A percentile compares a stretch with the other conserved stretches of the same genome.
Conservation (phyloP, 768 basidiomycete genomes). For the Amanita rubescens region DNA sequence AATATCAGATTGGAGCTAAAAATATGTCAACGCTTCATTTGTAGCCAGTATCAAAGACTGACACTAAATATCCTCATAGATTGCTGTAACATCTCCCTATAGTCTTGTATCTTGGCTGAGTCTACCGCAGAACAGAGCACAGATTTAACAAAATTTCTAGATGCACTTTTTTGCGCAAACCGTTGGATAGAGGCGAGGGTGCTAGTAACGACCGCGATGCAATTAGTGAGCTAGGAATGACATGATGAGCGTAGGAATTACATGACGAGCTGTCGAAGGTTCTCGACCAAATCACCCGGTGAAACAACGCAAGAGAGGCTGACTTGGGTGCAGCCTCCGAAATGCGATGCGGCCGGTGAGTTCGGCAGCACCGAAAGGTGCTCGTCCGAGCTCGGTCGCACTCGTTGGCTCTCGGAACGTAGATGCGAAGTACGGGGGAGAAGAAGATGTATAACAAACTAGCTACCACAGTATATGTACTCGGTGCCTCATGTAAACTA, state of each 20-base stretch:
- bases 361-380: too few relatives aligned
- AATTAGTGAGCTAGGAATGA: not conserved
- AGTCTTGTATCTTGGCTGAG: conserved; percentile 3
- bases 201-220: not conserved
- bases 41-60: not conserved
- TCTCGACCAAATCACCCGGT: not conserved
- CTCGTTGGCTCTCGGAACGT: too few relatives aligned
- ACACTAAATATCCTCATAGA: conserved; percentile 6
- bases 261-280: conserved; percentile 3
- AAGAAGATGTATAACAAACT: too few relatives aligned
- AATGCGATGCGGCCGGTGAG: too few relatives aligned
- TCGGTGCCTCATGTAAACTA: too few relatives aligned
- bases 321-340: too few relatives aligned
- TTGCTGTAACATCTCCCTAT: conserved; percentile 1
- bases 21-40: not conserved
- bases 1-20: conserved; percentile 7
- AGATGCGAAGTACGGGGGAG: too few relatives aligned
- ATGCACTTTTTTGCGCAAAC: not conserved
- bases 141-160: not conserved
- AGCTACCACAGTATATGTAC: too few relatives aligned
- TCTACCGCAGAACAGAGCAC: not conserved
- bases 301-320: too few relatives aligned
- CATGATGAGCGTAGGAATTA: not conserved
- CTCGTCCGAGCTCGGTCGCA: too few relatives aligned
- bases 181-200: not conserved